These are phyloP conservation scores for Sporothrix globosa DNA, from an alignment of 2,329 filamentous ascomycete species.

Conservation along the genomic window DNA sequence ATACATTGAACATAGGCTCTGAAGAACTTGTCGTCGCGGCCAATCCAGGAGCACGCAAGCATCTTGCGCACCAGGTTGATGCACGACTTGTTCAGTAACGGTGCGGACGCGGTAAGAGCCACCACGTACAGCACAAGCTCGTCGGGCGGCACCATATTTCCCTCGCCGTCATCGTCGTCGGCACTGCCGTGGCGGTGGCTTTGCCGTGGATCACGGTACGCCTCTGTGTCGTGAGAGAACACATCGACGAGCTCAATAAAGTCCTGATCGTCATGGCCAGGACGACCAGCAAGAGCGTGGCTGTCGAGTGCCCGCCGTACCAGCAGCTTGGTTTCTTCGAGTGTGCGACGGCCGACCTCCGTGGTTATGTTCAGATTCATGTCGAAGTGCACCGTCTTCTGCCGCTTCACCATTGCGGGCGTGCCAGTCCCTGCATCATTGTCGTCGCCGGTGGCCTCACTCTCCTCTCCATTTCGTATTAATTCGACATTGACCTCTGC, in stretches of 20 bases:
- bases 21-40: slow-evolving; percentile 66
- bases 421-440: background rate
- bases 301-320: slow-evolving; percentile 60
- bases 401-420: slow-evolving; percentile 54
- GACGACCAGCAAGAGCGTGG: slow-evolving; percentile 53
- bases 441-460: slow-evolving; percentile 20
- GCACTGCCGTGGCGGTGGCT: slow-evolving; percentile 53
- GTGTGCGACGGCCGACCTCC: slow-evolving; percentile 56
- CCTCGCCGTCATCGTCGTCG: slow-evolving; percentile 50
- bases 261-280: slow-evolving; percentile 51
- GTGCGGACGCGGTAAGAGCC: slow-evolving; percentile 64
- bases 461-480: background rate
- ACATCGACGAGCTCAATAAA: slow-evolving; percentile 65
- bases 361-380: slow-evolving; percentile 60
- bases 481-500: background rate
- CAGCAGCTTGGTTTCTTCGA: slow-evolving; percentile 60
- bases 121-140: slow-evolving; percentile 64
- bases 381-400: slow-evolving; percentile 61
- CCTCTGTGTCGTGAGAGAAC: slow-evolving; percentile 56
- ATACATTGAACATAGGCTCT: slow-evolving; percentile 56
- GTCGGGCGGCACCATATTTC: slow-evolving; percentile 49
- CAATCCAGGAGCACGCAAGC: slow-evolving; percentile 66
- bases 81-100: slow-evolving; percentile 63
- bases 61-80: slow-evolving; percentile 62
- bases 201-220: slow-evolving; percentile 41